phyloP scores from a whole-genome alignment of 148 eudicot species.

The Chenopodium suecicum region DNA sequence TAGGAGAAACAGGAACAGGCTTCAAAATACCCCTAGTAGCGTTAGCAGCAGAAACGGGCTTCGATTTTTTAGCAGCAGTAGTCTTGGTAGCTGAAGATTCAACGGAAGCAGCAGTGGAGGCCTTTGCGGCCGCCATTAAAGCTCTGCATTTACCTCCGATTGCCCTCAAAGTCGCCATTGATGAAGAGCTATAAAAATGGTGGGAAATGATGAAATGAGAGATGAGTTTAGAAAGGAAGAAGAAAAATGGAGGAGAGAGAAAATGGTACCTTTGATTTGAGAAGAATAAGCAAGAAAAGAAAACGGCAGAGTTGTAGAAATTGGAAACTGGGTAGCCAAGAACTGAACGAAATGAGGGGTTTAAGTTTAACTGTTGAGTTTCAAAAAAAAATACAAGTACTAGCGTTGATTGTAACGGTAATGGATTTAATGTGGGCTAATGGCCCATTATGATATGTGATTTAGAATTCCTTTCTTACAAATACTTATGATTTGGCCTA shows the following conservation, averaged over 20 bases:
- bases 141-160: conserved; percentile 40
- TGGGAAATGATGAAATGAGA: not conserved
- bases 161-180: conserved; percentile 34
- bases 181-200: not conserved
- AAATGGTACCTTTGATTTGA: not conserved
- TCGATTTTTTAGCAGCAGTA: not conserved
- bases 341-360: too few species aligned
- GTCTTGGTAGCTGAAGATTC: conserved; percentile 2
- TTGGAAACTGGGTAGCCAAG: too few species aligned
- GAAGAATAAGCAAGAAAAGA: not conserved
- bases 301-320: not conserved
- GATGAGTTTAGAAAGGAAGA: not conserved
- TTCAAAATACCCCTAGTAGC: conserved; percentile 32
- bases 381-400: too few species aligned
- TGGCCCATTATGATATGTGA: too few species aligned
- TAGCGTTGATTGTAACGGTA: too few species aligned
- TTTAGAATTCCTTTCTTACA: too few species aligned
- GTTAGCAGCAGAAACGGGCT: not conserved
- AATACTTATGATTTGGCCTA: too few species aligned
- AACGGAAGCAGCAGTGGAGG: conserved; percentile 12
- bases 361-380: too few species aligned
- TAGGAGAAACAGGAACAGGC: conserved; percentile 42
- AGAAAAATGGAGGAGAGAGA: not conserved
- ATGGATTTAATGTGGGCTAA: too few species aligned
- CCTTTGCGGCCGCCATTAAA: conserved; percentile 37